phyloP scores from a whole-genome alignment of 345 rosid species.

The Eucalyptus urophylla region DNA sequence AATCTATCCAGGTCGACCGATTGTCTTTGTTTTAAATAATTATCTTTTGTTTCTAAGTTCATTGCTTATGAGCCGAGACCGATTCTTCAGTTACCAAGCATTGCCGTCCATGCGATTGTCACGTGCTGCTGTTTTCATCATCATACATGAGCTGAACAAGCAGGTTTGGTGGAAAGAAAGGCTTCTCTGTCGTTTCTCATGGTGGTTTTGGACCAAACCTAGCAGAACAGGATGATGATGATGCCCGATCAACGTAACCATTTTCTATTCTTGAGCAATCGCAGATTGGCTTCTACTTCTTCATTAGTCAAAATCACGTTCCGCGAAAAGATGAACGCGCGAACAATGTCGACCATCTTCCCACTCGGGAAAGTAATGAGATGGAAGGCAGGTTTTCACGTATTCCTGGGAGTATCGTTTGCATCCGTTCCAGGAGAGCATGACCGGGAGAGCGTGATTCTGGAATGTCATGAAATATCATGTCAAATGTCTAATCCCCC shows the following conservation, averaged over 20 bases:
- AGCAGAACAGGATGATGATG: not conserved
- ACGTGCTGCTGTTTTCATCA: not conserved
- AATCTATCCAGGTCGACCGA: not conserved
- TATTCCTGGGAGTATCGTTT: not conserved
- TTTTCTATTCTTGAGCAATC: not conserved
- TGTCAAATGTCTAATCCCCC: not conserved
- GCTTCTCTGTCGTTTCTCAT: not conserved
- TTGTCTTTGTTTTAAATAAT: not conserved
- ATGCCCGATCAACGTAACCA: not conserved
- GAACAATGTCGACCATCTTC: not conserved
- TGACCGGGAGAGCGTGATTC: not conserved
- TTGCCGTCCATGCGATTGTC: not conserved
- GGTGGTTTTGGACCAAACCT: not conserved
- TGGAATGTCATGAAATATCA: not conserved
- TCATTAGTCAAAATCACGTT: not conserved
- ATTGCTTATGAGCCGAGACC: not conserved
- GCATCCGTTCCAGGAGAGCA: not conserved
- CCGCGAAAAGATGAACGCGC: not conserved
- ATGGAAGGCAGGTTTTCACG: not conserved
- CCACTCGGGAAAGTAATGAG: not conserved
- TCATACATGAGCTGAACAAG: not conserved
- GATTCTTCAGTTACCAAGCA: not conserved
- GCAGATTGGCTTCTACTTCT: not conserved
- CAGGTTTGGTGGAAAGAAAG: not conserved
- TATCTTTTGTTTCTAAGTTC: not conserved